A percentile compares a stretch with the other conserved stretches of the same genome.
Conservation (phyloP, 805 yeast species). For the Starmera quercuum region DNA sequence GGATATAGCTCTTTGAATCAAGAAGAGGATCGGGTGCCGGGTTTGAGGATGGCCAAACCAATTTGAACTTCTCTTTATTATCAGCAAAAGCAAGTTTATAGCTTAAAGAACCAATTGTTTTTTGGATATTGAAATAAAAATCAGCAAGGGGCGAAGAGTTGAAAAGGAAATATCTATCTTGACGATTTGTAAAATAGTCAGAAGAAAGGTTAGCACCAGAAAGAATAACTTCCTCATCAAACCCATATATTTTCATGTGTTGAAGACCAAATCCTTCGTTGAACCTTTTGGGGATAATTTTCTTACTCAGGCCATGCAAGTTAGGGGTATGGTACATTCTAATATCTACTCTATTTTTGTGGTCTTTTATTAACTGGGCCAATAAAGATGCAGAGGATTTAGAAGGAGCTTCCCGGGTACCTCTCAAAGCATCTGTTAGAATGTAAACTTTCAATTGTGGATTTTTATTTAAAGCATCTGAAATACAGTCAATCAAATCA, state of each 20-base stretch:
- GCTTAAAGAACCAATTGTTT: constrained; percentile 60
- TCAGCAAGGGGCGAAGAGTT: constrained; percentile 49
- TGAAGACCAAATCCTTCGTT: constrained; percentile 92
- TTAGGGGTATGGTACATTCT: constrained; percentile 89
- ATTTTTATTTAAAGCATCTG: constrained; percentile 50
- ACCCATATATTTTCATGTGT: constrained; percentile 95
- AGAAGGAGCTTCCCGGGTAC: constrained; percentile 87
- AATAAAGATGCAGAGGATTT: constrained; percentile 71
- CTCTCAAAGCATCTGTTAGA: constrained; percentile 81
- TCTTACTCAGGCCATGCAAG: constrained; percentile 56
- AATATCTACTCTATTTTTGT: constrained; percentile 66
- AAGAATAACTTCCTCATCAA: constrained; percentile 81
- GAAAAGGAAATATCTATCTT: constrained; percentile 83
- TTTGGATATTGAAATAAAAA: constrained; percentile 68
- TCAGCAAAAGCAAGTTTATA: constrained; percentile 49
- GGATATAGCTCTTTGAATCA: constrained; percentile 42
- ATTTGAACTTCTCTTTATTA: constrained; percentile 39
- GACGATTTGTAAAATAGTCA: constrained; percentile 92
- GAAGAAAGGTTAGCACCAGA: constrained; percentile 88
- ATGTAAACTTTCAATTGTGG: constrained; percentile 61
- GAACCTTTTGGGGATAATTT: constrained; percentile 68
- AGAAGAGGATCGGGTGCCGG: constrained; percentile 59
- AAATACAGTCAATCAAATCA: constrained; percentile 62
- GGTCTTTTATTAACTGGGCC: constrained; percentile 54
- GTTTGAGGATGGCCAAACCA: constrained; percentile 72